Base-by-base conservation (phyloP, 2,329 filamentous ascomycete genomes). In the Aspergillus niger region DNA sequence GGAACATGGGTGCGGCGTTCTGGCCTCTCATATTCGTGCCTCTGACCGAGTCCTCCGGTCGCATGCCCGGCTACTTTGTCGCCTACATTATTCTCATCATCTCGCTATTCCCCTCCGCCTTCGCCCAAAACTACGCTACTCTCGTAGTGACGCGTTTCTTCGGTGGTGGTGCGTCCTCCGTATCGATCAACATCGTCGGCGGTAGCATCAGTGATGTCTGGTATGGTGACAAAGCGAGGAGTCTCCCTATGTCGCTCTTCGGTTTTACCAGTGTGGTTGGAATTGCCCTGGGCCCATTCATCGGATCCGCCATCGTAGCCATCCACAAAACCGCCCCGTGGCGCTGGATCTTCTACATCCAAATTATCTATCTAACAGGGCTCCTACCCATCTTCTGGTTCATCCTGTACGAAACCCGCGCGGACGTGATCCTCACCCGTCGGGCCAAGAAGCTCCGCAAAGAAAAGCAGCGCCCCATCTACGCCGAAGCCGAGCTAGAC, bases 341-440 rank as follows among this genome's bases (percentile, higher is more conserved):
- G 79, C 67, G 77, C 64, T 81, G 79, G 79, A 79, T 81, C 39
- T 81, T 79, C 62, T 73, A 78, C 28, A 70, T 77, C 26, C 78
- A 80, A 20, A 79, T 81, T 32, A 77, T 80, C 50, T 76, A 79
- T 61, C 78, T 79, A 36, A 74, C 74, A 3, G 77, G 68, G 0
- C 63, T 79, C 5, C 73, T 80, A 1, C 77, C 79, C 0, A 50
- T 80, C 1, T 72, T 81, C 44, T 77, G 72, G 65, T 57, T 81
- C 2, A 67, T 80, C 38, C 73, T 80, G 20, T 69, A 71, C 8
- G 78, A 80, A 58, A 80, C 78, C 2, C 73, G 78, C 15, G 73
- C 72, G 8, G 77, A 80, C 56, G 76, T 80, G 13, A 79, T 80
- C 47, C 67, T 80, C 5, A 66, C 69, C 22, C 71, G 69, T n/a